phyloP scores from a whole-genome alignment of 306 rosid genomes.

The Malus orientalis region DNA sequence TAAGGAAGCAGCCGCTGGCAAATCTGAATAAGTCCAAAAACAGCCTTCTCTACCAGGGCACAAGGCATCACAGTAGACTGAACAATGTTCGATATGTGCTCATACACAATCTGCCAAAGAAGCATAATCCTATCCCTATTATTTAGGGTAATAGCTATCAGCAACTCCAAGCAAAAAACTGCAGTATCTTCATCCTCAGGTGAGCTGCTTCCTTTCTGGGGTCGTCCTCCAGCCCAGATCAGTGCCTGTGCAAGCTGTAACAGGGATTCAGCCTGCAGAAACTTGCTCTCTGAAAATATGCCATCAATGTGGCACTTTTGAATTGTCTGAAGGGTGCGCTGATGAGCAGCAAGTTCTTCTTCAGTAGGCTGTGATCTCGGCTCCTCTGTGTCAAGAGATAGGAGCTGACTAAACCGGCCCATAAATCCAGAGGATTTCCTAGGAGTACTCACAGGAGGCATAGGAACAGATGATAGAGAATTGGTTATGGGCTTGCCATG shows the following conservation, averaged over 20 bases:
- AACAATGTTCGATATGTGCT: slow-evolving; percentile 82
- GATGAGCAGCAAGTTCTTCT: slow-evolving; percentile 95
- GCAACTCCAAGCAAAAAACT: slow-evolving; percentile 89
- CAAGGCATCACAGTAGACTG: slow-evolving; percentile 94
- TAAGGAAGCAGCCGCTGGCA: slow-evolving; percentile 99
- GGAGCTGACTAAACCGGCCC: slow-evolving; percentile 95
- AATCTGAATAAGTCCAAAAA: slow-evolving; percentile 83
- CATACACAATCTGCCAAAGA: slow-evolving; percentile 95
- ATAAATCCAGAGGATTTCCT: slow-evolving; percentile 87
- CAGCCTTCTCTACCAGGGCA: slow-evolving; percentile 96
- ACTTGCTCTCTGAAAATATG: slow-evolving; percentile 89
- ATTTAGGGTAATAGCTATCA: slow-evolving; percentile 88
- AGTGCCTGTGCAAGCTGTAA: slow-evolving; percentile 89
- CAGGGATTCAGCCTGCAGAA: slow-evolving; percentile 88
- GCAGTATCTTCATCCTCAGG: slow-evolving; percentile 95
- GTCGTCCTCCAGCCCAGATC: slow-evolving; percentile 83
- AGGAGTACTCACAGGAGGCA: slow-evolving; percentile 64
- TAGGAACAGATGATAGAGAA: slow-evolving; percentile 66
- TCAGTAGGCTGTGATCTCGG: slow-evolving; percentile 95
- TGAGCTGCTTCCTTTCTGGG: slow-evolving; percentile 72
- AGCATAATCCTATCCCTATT: slow-evolving; percentile 91
- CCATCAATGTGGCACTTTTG: slow-evolving; percentile 89
- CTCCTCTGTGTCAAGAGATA: slow-evolving; percentile 94
- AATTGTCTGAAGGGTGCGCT: slow-evolving; percentile 82
- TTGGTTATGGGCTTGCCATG: slow-evolving; percentile 58